A percentile compares a stretch with the other conserved stretches of the same genome.
Conservation (phyloP, 495 filamentous ascomycete species). For the Lasiosphaeris hirsuta region DNA sequence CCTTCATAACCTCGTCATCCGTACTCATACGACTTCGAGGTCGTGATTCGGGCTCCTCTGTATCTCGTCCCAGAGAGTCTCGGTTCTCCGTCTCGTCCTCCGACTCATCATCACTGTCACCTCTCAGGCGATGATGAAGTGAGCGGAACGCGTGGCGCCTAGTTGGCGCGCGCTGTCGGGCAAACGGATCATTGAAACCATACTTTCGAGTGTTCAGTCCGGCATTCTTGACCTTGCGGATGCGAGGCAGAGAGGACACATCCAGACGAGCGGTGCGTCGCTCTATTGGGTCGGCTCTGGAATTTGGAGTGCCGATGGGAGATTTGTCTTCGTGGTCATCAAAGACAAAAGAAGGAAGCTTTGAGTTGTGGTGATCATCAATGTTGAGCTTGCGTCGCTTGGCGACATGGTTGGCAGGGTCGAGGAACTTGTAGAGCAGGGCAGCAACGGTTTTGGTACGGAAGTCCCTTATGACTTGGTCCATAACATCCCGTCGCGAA, state of each 20-base stretch:
- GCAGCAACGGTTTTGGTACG: conserved; percentile 79
- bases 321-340: conserved; percentile 57
- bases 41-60: conserved; percentile 78
- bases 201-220: conserved; percentile 59
- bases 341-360: conserved; percentile 34
- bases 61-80: conserved; percentile 62
- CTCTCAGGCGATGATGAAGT: conserved; percentile 52
- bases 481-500: conserved; percentile 73
- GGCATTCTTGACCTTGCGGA: conserved; percentile 60
- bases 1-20: conserved; percentile 61
- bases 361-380: conserved; percentile 58
- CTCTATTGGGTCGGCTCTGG: conserved; percentile 55
- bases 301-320: conserved; percentile 63
- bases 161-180: conserved; percentile 59
- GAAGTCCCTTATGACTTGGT: conserved; percentile 81
- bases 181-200: conserved; percentile 74
- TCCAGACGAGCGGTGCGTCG: conserved; percentile 52
- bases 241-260: conserved; percentile 64
- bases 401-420: conserved; percentile 69
- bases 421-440: conserved; percentile 77
- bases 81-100: conserved; percentile 45
- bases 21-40: conserved; percentile 75
- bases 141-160: conserved; percentile 42
- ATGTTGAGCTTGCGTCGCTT: conserved; percentile 79
- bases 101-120: conserved; percentile 58